A percentile compares a stretch with the other conserved stretches of the same genome.
phyloP scores from a whole-genome alignment of 306 rosid species.

The Fragaria ananassa region DNA sequence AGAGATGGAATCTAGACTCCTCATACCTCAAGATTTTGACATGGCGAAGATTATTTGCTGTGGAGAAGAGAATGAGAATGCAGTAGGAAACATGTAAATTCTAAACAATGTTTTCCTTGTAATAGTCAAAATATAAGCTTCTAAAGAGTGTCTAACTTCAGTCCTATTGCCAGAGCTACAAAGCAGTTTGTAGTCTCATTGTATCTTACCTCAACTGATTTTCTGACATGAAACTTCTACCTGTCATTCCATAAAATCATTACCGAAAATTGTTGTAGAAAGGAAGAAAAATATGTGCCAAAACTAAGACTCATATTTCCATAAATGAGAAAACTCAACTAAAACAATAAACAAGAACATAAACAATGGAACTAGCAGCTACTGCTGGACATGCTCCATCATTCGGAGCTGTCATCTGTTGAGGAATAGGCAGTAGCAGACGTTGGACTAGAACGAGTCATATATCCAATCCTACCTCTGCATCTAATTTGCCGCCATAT shows the following conservation, averaged over 20 bases:
- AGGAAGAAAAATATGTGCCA: neutral
- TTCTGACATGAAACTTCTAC: neutral
- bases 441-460: neutral
- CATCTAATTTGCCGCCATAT: neutral
- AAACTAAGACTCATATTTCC: neutral
- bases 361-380: neutral
- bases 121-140: neutral
- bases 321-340: neutral
- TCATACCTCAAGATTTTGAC: slow-evolving; percentile 25
- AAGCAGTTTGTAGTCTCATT: neutral
- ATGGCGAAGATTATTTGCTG: slow-evolving; percentile 20
- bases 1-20: slow-evolving; percentile 9
- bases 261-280: neutral
- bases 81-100: neutral
- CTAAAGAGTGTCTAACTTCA: neutral
- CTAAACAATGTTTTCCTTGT: neutral
- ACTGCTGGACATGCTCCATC: no score
- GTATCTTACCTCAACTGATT: neutral
- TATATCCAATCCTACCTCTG: neutral
- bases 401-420: neutral
- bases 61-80: slow-evolving; percentile 17
- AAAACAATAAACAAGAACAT: neutral
- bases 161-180: neutral
- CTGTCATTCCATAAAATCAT: neutral
- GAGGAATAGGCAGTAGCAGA: neutral